Conservation (phyloP, 129 eudicot species). For the Silybum marianum region DNA sequence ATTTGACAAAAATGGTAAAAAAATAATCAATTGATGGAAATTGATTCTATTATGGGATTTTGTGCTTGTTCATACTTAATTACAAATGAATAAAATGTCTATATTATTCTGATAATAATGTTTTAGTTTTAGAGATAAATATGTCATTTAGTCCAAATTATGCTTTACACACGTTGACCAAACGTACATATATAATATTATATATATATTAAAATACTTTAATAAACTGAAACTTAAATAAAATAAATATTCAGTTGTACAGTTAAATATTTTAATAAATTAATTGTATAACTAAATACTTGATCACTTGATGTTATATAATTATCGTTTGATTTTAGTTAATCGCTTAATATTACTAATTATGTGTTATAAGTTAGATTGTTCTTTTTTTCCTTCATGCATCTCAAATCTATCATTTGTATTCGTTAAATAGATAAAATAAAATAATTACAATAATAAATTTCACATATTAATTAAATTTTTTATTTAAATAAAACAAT, state of each 20-base stretch:
- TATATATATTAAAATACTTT: neutral
- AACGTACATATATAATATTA: neutral
- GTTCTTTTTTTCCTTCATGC: neutral
- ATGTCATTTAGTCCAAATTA: slow-evolving; percentile 26
- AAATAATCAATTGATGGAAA: slow-evolving; percentile 7
- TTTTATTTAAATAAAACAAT: neutral
- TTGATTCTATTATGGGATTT: slow-evolving; percentile 32
- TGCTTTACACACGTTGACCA: slow-evolving; percentile 28
- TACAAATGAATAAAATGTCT: slow-evolving; percentile 2
- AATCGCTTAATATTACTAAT: neutral
- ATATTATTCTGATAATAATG: neutral
- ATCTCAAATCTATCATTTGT: neutral
- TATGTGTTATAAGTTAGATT: neutral
- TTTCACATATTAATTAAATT: neutral
- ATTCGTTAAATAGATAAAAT: neutral
- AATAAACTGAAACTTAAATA: neutral
- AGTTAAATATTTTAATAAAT: neutral
- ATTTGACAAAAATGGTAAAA: slow-evolving; percentile 22
- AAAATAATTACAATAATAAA: neutral
- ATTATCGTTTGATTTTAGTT: neutral
- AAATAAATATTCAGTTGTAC: neutral
- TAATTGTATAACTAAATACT: neutral
- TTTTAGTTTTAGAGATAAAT: neutral
- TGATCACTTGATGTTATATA: neutral
- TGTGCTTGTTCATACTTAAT: slow-evolving; percentile 22